phyloP scores from a whole-genome alignment of 2,329 filamentous ascomycete species.

The Fusarium compactum region DNA sequence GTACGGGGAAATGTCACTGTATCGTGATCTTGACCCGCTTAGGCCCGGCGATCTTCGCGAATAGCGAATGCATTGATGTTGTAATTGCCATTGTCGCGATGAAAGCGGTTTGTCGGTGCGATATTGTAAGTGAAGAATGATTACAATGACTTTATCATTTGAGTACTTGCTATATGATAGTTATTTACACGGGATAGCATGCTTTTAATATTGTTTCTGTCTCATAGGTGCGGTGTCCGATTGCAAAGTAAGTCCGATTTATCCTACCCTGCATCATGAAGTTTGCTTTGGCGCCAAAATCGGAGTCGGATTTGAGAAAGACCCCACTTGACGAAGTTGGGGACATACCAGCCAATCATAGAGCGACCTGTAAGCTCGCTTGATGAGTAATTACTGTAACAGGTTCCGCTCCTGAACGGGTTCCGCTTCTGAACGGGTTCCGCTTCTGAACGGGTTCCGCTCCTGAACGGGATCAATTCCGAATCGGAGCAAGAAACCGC shows the following conservation, averaged over 20 bases:
- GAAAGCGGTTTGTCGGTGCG: no score
- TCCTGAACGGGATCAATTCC: not conserved
- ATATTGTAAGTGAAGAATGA: not conserved
- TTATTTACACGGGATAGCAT: rapidly evolving
- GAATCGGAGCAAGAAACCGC: not conserved
- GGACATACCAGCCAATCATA: not conserved
- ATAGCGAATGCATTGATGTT: not conserved
- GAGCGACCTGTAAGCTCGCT: not conserved
- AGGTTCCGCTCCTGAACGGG: not conserved
- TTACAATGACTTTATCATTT: not conserved
- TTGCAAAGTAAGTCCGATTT: not conserved
- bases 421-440: no score
- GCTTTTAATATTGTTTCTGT: not conserved
- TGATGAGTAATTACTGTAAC: not conserved
- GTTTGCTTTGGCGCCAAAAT: not conserved
- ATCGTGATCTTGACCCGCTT: not conserved
- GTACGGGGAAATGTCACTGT: rapidly evolving
- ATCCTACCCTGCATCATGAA: not conserved
- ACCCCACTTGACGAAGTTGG: not conserved
- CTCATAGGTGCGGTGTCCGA: not conserved
- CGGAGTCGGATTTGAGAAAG: not conserved
- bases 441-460: not conserved
- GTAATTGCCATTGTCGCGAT: not conserved
- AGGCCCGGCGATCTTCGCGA: not conserved
- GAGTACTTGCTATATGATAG: not conserved